phyloP scores from a whole-genome alignment of 2,329 filamentous ascomycete genomes.

The Arthrinium puccinioides region DNA sequence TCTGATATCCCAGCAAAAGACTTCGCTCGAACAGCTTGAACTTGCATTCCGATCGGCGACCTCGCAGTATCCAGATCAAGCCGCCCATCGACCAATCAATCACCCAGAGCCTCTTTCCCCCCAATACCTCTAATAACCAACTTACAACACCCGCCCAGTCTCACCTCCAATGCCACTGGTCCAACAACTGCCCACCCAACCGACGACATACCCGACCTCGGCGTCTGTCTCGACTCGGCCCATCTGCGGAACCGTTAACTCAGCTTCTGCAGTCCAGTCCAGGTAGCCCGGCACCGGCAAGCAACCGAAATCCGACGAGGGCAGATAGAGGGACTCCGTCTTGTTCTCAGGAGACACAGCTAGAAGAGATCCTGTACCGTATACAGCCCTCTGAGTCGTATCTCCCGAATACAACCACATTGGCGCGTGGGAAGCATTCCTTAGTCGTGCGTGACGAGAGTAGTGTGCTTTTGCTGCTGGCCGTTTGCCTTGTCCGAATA shows the following conservation, averaged over 20 bases:
- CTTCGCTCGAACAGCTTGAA: background rate
- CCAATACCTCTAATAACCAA: background rate
- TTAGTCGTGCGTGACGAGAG: constrained; percentile 18
- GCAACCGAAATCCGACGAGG: too few species aligned
- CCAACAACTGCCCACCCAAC: constrained; percentile 1
- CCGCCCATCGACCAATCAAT: too few species aligned
- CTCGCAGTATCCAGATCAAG: too few species aligned
- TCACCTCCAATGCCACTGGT: constrained; percentile 1
- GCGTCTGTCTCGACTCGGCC: background rate
- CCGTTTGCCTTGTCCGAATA: constrained; percentile 15
- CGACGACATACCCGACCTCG: background rate
- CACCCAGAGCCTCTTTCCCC: background rate
- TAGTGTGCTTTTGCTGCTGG: constrained; percentile 14
- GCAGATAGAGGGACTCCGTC: too few species aligned
- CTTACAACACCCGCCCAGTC: background rate
- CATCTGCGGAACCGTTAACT: constrained; percentile 9
- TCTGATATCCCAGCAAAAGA: background rate
- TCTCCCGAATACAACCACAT: constrained; percentile 5
- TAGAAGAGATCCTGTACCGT: too few species aligned
- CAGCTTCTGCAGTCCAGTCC: constrained; percentile 7
- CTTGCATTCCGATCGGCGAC: too few species aligned
- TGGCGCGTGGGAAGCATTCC: constrained; percentile 15
- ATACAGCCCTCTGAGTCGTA: background rate
- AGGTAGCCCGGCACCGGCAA: background rate
- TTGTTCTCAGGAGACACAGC: too few species aligned